Evolutionary conservation across 1,284 basidiomycete species (phyloP).

Genomic region (Ceratobasidium sp.): DNA sequence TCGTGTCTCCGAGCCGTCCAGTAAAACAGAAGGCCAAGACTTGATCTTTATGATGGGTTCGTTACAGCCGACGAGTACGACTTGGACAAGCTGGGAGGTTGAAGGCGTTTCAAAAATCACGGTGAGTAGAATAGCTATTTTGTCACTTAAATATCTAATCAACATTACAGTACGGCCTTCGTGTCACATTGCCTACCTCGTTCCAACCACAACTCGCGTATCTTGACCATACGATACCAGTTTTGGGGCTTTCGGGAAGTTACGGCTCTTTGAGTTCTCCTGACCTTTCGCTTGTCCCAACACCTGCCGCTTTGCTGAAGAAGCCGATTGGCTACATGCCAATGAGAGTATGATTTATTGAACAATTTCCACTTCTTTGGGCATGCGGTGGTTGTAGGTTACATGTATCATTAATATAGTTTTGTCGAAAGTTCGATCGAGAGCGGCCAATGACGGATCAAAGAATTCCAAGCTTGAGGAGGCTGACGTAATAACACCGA

Average conservation of each 20-base stretch:
- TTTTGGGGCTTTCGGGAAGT: neutral
- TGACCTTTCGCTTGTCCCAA: slow-evolving; percentile 27
- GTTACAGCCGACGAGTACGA: neutral
- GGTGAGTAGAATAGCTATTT: neutral
- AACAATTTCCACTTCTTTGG: neutral
- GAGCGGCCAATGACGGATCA: slow-evolving; percentile 14
- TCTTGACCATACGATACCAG: slow-evolving; percentile 7
- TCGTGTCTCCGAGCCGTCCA: neutral
- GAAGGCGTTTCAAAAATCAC: slow-evolving; percentile 1
- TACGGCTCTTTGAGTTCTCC: neutral
- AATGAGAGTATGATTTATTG: slow-evolving; percentile 21
- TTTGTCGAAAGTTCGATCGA: neutral
- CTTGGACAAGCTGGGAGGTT: slow-evolving; percentile 26
- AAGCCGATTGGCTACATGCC: slow-evolving; percentile 30
- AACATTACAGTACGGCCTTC: slow-evolving; percentile 13
- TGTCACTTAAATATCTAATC: neutral
- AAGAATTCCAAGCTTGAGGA: neutral
- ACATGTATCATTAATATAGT: slow-evolving; percentile 10
- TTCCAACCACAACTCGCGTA: slow-evolving; percentile 19
- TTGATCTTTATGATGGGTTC: neutral
- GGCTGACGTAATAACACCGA: neutral
- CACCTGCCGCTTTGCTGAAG: slow-evolving; percentile 25
- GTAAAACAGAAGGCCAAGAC: neutral
- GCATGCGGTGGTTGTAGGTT: neutral
- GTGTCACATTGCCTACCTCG: slow-evolving; percentile 10